Base-by-base conservation (phyloP, 257 asterid species). In the Avicennia marina region DNA sequence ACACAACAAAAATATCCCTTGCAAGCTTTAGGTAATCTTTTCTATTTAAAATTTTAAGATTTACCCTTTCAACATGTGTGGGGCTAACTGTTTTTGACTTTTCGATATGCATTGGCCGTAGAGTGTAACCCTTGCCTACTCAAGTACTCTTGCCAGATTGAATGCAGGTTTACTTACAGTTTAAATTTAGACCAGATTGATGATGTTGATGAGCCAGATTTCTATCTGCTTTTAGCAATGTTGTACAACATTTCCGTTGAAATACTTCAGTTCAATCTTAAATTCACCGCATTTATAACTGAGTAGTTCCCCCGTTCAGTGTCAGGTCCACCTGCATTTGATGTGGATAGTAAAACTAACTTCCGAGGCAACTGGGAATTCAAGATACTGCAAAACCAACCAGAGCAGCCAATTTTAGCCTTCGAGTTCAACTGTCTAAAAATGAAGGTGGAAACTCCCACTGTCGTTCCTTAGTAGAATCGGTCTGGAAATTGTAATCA, bases 121-220 rank as follows among this genome's bases (percentile, higher is more conserved):
- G 79, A 86, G 79, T 68, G 79, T 67, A 78, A 71, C 40, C 80
- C 93, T 20, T 63, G 80, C 63, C 97, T 89, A 33, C 90, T 89
- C 50, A 81, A 89, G 81, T 89, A 89, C 68, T 79, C 94, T 60
- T 89, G 97, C 77, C 87, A 89, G 75, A 89, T 89, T 47, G 85
- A 81, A 54, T 89, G 95, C 95, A 89, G 97, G 97, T 83, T 69
- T 31, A 25, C 17, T 53, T 56, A 17, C 40, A 8, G 19, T 24
- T 41, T 36, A 38, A 11, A 16, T 26, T 62, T 12, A 36, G 9
- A 26, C 59, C 43, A 27, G 1, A 17, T 12, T 58, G 45, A 44
- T 58, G 46, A 58, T 59, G 13, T 61, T 17, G 58, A 26, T n/a
- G n/a, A n/a, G n/a, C n/a, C n/a, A n/a, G n/a, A n/a, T n/a, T n/a